Conservation (phyloP, 495 filamentous ascomycete species). For the Viridothelium virens region DNA sequence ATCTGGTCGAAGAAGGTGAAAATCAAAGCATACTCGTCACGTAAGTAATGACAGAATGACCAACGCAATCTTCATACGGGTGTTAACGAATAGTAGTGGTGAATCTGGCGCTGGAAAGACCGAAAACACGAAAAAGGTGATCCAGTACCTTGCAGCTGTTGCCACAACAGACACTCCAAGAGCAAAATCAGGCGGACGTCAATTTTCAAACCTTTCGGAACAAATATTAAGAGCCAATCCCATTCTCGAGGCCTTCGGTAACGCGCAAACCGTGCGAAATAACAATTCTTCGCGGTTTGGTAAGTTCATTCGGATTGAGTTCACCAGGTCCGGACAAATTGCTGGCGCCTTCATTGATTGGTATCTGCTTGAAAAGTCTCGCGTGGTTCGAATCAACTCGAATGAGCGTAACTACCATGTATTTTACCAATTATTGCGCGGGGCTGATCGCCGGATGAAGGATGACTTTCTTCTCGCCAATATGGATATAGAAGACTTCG, state of each 20-base stretch:
- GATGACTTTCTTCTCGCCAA: conserved; percentile 66
- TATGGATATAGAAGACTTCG: conserved; percentile 73
- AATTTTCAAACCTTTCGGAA: conserved; percentile 84
- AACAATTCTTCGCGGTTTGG: conserved; percentile 99
- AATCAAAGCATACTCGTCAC: conserved; percentile 98
- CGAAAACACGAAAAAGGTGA: conserved; percentile 99
- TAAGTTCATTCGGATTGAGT: conserved; percentile 98
- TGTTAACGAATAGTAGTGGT: conserved; percentile 45
- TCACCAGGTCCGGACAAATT: conserved; percentile 82
- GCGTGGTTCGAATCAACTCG: conserved; percentile 78
- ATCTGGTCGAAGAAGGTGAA: conserved; percentile 86
- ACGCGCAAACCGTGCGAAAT: conserved; percentile 94
- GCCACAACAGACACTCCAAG: conserved; percentile 70
- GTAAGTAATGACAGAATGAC: conserved; percentile 33
- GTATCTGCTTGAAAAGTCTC: conserved; percentile 95
- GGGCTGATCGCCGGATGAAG: conserved; percentile 64
- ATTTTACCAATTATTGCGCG: conserved; percentile 90
- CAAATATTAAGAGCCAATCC: conserved; percentile 96
- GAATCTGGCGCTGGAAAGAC: conserved; percentile 99
- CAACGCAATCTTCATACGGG: neutral
- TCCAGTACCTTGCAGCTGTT: conserved; percentile 94
- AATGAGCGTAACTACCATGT: conserved; percentile 95
- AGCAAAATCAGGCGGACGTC: conserved; percentile 51
- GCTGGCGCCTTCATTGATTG: conserved; percentile 96
- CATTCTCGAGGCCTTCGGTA: conserved; percentile 96